Base-by-base conservation (phyloP, 129 eudicot genomes). In the sunflower (Helianthus annuus) region DNA sequence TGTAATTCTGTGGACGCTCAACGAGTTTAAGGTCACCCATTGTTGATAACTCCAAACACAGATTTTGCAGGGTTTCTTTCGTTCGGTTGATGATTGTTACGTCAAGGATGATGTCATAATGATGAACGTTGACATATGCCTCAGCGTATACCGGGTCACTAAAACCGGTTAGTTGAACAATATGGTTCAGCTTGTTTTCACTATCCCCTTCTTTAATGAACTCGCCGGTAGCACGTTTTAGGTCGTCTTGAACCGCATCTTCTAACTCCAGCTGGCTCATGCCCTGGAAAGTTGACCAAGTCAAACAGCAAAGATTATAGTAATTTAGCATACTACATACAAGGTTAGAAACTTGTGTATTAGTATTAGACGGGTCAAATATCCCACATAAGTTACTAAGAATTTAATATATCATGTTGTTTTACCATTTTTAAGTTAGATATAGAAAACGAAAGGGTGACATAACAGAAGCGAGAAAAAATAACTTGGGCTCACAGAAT, bases 1-100 rank as follows among this genome's bases (percentile, higher is more conserved):
- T 93, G 66, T 90, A 93, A 72, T 93, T 93, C 82, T 93, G 98
- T 5, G 97, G 98, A 13, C 98, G 96, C 76, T 93, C 98, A 14
- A 93, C 98, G 51, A 90, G 97, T 76, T 93, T 93, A 74, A 93
- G 98, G 79, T 93, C 98, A 52, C 98, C 98, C 98, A 93, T 93
- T 60, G 97, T 93, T 60, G 98, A 97, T 85, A 93, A 84, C 71
- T 93, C 98, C 83, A 93, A 81, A 81, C 98, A 93, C 78, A 92
- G 64, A 71, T 92, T 89, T 73, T 92, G 96, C 48, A 92, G 88
- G 38, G 98, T 92, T 71, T 87, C 96, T 80, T 92, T 92, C 15
- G 98, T 92, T 68, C 98, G 79, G 82, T 92, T 92, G 19, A 92
- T 89, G 22, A 92, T 85, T 0, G 98, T 92, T 48, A 92, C 96